Evolutionary conservation across 257 asterid species (phyloP).

Genomic region (Rhazya stricta): DNA sequence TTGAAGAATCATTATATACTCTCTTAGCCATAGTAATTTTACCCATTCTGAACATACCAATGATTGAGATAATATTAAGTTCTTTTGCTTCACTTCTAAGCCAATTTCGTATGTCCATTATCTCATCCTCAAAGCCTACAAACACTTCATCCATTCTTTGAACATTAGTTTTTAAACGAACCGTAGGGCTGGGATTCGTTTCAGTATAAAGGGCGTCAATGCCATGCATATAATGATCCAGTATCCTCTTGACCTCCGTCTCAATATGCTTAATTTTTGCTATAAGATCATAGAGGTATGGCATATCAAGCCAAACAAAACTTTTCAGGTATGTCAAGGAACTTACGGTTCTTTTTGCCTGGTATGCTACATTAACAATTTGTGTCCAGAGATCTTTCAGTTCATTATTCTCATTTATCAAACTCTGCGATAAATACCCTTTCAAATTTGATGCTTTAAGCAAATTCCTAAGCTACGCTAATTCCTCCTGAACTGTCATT

Average conservation of each 20-base stretch:
- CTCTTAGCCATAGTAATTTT: constrained; percentile 13
- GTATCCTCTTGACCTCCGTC: not conserved
- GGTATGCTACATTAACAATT: not conserved
- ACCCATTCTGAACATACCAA: constrained; percentile 14
- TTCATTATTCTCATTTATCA: not conserved
- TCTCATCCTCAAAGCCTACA: constrained; percentile 12
- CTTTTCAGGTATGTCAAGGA: not conserved
- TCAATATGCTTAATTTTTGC: not conserved
- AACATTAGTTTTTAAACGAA: too few species aligned
- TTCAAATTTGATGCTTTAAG: not conserved
- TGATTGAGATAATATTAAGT: constrained; percentile 6
- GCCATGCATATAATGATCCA: not conserved
- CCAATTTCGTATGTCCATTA: not conserved
- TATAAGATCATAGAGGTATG: not conserved
- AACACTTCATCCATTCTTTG: not conserved
- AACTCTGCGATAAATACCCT: not conserved
- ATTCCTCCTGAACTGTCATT: too few species aligned
- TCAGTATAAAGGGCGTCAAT: not conserved
- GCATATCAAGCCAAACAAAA: not conserved
- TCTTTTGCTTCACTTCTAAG: not conserved
- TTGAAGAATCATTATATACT: not conserved
- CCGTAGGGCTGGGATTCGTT: not conserved
- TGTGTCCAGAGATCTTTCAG: not conserved
- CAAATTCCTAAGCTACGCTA: not conserved
- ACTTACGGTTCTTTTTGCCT: not conserved